Base-by-base conservation (phyloP, 2,329 filamentous ascomycete species). In the Claviceps arundinis region DNA sequence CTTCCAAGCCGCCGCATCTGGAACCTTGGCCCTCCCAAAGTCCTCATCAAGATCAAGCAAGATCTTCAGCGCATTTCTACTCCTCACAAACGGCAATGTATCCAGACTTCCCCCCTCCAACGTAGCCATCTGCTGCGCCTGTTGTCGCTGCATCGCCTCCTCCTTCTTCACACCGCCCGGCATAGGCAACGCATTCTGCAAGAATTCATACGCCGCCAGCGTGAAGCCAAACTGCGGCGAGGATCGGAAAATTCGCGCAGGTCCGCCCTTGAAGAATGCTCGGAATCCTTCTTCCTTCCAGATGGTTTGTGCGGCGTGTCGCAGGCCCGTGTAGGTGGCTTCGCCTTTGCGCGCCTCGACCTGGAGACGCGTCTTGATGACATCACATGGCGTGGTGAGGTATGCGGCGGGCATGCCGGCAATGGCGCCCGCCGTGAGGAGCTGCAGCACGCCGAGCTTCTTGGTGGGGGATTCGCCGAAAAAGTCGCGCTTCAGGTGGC, bases 141-240 rank as follows among this genome's bases (percentile, higher is more conserved):
- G 51, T 22, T 50, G 58, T 52, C 5, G 22, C 22, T 30, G 26
- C 5, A 77, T 72, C 56, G 73, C 71, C 14, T 73, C 69, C 52
- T 77, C 69, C 44, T 80, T 66, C 55, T 72, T 70, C 43, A 71
- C 72, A 51, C 87, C 72, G 50, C 87, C 88, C 2, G 89, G 89
- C 62, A 69, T 66, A 5, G 93, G 93, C 45, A 97, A 71, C 44
- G 82, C 51, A 55, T 75, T 86, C 71, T 96, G 89, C 49, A 98
- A 74, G 40, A 98, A 77, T 70, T 98, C 93, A 69, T 97, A 98
- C 44, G 87, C 87, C 3, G 93, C 93, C 24, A 98, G 81, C 0
- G 93, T 98, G 75, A 97, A 97, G 58, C 93, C 93, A 67, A 98
- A 98, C 66, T 98, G 93, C 16, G 93, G 93, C 13, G 89, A 96